Evolutionary conservation across 2,329 filamentous ascomycete genomes (phyloP).

Genomic region (Neonectria coccinea): DNA sequence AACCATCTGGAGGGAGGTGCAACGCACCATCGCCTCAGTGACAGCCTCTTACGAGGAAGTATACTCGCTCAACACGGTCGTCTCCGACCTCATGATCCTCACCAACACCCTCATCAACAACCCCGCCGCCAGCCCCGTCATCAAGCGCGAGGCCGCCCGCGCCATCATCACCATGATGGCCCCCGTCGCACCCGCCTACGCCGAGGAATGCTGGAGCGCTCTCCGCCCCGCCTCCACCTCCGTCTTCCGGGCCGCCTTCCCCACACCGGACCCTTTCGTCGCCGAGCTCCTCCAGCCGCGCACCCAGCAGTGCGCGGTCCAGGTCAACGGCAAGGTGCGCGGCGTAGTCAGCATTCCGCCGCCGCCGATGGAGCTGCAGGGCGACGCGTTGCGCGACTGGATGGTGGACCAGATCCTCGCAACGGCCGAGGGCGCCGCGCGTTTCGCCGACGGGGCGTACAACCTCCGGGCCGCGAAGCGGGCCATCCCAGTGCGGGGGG

Average conservation of each 20-base stretch:
- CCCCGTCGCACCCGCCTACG: slow-evolving; percentile 82
- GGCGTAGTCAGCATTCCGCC: slow-evolving; percentile 74
- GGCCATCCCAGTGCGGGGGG: slow-evolving; percentile 74
- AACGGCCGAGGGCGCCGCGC: slow-evolving; percentile 69
- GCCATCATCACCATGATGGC: slow-evolving; percentile 78
- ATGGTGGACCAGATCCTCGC: slow-evolving; percentile 70
- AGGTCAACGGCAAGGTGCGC: slow-evolving; percentile 83
- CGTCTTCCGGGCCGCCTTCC: slow-evolving; percentile 67
- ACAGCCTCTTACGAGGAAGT: slow-evolving; percentile 76
- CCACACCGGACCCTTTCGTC: slow-evolving; percentile 62
- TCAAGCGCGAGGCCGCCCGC: slow-evolving; percentile 63
- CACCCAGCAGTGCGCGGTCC: slow-evolving; percentile 72
- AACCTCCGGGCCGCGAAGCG: slow-evolving; percentile 68
- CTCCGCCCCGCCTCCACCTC: slow-evolving; percentile 58
- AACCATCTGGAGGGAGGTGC: slow-evolving; percentile 72
- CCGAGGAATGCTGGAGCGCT: slow-evolving; percentile 82
- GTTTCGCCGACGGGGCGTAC: slow-evolving; percentile 61
- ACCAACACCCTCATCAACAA: slow-evolving; percentile 74
- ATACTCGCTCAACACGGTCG: slow-evolving; percentile 83
- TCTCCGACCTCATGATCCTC: slow-evolving; percentile 85
- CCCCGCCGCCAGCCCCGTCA: slow-evolving; percentile 50
- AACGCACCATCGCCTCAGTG: slow-evolving; percentile 75
- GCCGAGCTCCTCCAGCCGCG: slow-evolving; percentile 62
- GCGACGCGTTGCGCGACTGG: slow-evolving; percentile 66
- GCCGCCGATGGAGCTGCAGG: slow-evolving; percentile 56